phyloP scores from a whole-genome alignment of 2,329 filamentous ascomycete species.

The Fusarium albidum region DNA sequence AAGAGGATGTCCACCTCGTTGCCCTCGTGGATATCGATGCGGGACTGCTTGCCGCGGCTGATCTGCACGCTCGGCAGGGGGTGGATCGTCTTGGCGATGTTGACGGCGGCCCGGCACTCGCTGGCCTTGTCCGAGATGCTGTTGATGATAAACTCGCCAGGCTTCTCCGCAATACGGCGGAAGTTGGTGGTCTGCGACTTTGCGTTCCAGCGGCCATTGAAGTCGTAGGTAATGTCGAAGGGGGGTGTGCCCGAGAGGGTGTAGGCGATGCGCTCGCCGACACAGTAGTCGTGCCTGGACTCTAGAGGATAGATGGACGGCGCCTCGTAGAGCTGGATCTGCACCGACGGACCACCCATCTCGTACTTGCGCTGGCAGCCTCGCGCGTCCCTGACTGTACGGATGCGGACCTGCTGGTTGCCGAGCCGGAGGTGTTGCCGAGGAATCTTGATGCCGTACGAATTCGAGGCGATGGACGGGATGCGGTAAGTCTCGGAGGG shows the following conservation, averaged over 20 bases:
- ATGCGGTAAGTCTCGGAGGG: conserved; percentile 84
- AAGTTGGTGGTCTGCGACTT: conserved; percentile 83
- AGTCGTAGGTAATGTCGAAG: conserved; percentile 92
- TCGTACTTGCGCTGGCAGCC: conserved; percentile 86
- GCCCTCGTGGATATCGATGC: conserved; percentile 95
- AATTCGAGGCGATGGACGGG: conserved; percentile 77
- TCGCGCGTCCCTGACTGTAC: conserved; percentile 85
- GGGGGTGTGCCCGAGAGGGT: conserved; percentile 89
- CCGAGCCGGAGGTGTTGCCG: conserved; percentile 85
- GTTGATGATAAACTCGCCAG: conserved; percentile 88
- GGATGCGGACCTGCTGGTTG: conserved; percentile 88
- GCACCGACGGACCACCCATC: conserved; percentile 76
- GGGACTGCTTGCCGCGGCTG: conserved; percentile 80
- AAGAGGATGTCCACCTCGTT: conserved; percentile 93
- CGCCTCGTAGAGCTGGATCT: conserved; percentile 92
- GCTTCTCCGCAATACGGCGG: conserved; percentile 89
- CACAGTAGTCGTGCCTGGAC: conserved; percentile 86
- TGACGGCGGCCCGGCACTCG: conserved; percentile 82
- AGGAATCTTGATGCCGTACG: conserved; percentile 84
- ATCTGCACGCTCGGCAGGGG: conserved; percentile 91
- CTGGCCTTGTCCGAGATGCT: conserved; percentile 87
- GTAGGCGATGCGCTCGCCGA: conserved; percentile 93
- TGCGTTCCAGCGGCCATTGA: conserved; percentile 83
- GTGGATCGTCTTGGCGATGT: conserved; percentile 85
- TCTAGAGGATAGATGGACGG: conserved; percentile 91